Evolutionary conservation across 441 rosid genomes (phyloP).

Genomic region (Adansonia grandidieri): DNA sequence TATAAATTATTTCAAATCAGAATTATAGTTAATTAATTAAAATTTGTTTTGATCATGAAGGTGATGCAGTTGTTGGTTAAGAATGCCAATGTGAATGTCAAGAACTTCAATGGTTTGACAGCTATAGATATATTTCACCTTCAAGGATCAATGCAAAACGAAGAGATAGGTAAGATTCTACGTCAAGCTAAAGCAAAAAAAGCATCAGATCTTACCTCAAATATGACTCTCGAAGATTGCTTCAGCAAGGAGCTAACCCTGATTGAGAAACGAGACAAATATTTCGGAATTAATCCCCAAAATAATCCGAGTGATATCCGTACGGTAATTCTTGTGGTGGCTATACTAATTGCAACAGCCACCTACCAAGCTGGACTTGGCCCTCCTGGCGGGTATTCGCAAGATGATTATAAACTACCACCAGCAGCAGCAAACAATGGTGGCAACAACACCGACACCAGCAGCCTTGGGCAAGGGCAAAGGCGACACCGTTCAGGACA

Average conservation of each 20-base stretch:
- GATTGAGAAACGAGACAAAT: constrained; percentile 23
- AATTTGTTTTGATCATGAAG: constrained; percentile 21
- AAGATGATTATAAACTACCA: constrained; percentile 27
- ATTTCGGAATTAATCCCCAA: constrained; percentile 9
- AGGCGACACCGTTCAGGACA: constrained; percentile 22
- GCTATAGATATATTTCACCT: constrained; percentile 36
- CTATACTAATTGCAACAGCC: constrained; percentile 36
- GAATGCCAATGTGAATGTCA: constrained; percentile 19
- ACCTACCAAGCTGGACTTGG: constrained; percentile 40
- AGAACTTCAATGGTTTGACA: constrained; percentile 35
- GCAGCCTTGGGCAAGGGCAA: background rate
- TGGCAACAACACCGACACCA: background rate
- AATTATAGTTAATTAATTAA: background rate
- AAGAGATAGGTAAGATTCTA: constrained; percentile 19
- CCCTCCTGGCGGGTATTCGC: constrained; percentile 43
- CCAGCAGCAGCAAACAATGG: background rate
- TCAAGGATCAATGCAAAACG: constrained; percentile 1
- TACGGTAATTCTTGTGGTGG: constrained; percentile 27
- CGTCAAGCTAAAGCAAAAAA: constrained; percentile 22
- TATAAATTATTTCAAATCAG: background rate
- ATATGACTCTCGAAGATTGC: constrained; percentile 14
- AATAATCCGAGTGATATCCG: constrained; percentile 12
- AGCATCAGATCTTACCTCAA: constrained; percentile 16
- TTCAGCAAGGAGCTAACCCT: constrained; percentile 20
- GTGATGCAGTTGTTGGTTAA: constrained; percentile 36